A percentile compares a stretch with the other conserved stretches of the same genome.
phyloP scores from a whole-genome alignment of 2,329 filamentous ascomycete genomes.

The Paecilomyces dactylethromorphus region DNA sequence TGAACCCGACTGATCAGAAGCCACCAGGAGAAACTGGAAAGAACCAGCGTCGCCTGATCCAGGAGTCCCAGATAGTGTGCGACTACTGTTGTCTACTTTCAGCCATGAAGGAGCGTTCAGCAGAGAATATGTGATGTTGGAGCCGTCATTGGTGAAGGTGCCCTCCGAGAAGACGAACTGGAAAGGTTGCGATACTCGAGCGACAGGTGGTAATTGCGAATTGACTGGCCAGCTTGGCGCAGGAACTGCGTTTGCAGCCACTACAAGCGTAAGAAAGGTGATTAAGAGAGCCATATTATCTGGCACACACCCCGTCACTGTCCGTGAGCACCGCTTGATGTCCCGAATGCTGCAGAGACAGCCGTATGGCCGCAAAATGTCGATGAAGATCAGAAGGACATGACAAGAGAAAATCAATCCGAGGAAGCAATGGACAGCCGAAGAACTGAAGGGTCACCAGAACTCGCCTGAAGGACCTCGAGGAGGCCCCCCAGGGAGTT shows the following conservation, averaged over 20 bases:
- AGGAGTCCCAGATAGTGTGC: constrained; percentile 67
- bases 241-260: constrained; percentile 28
- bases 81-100: constrained; percentile 57
- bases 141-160: constrained; percentile 61
- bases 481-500: constrained; percentile 2
- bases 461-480: not conserved
- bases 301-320: constrained; percentile 10
- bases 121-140: constrained; percentile 60
- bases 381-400: not conserved
- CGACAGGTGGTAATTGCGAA: constrained; percentile 74
- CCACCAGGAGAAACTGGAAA: constrained; percentile 59
- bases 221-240: constrained; percentile 65
- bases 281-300: constrained; percentile 21
- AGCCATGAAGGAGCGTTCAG: constrained; percentile 65
- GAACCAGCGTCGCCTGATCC: constrained; percentile 50
- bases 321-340: constrained; percentile 9
- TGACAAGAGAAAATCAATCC: not conserved
- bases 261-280: constrained; percentile 18
- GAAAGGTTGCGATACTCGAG: constrained; percentile 55
- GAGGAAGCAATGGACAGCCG: not conserved
- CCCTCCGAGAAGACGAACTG: constrained; percentile 41
- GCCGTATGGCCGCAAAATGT: not conserved
- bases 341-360: not conserved
- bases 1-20: constrained; percentile 60
- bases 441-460: not conserved